A percentile compares a stretch with the other conserved stretches of the same genome.
Evolutionary conservation across 495 filamentous ascomycete species (phyloP).

Genomic region (Trichoderma gamsii): DNA sequence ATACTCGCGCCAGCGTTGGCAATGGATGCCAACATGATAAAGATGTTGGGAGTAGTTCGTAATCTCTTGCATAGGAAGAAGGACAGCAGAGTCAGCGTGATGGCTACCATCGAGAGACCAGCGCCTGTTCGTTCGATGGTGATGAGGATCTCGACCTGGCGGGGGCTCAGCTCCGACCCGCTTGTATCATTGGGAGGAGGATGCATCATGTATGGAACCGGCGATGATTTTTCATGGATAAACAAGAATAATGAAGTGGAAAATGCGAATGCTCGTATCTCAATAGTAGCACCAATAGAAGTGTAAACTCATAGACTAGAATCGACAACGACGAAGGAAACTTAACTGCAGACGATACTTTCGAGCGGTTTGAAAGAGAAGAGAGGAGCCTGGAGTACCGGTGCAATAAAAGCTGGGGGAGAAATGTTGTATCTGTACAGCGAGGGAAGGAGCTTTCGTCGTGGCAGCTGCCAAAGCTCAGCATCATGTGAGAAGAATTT

Average conservation of each 20-base stretch:
- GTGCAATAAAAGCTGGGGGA: too few species aligned
- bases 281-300: background rate
- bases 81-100: conserved; percentile 63
- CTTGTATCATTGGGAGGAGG: background rate
- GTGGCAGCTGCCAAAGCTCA: background rate
- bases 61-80: conserved; percentile 55
- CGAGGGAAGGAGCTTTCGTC: background rate
- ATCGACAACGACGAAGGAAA: too few species aligned
- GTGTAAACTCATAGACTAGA: background rate
- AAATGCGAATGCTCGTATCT: too few species aligned
- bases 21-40: conserved; percentile 77
- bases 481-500: background rate
- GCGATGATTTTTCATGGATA: background rate
- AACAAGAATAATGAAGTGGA: too few species aligned
- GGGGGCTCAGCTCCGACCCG: background rate
- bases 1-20: conserved; percentile 75
- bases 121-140: conserved; percentile 43
- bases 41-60: conserved; percentile 72
- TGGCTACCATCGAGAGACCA: conserved; percentile 59
- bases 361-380: too few species aligned
- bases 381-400: too few species aligned
- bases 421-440: background rate
- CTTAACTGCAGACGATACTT: too few species aligned
- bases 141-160: conserved; percentile 29
- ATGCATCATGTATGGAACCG: background rate